Percentiles rank a stretch among this genome's conserved stretches.
Conservation (phyloP, 495 filamentous ascomycete species). For the Aspergillus mulundensis region DNA sequence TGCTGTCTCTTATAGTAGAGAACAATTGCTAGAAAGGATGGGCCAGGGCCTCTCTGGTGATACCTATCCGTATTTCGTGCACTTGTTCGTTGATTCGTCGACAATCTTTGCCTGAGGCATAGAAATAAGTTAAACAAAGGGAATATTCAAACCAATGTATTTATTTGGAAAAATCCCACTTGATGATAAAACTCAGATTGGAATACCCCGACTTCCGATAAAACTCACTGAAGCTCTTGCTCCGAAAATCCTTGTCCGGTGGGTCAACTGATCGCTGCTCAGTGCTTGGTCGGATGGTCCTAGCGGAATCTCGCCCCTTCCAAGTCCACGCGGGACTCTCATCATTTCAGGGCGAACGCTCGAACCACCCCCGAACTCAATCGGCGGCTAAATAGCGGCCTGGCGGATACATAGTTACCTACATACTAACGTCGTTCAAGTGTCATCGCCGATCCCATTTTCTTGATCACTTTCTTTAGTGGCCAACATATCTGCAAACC, state of each 20-base stretch:
- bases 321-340: no score
- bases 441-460: not conserved
- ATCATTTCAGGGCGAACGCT: slow-evolving; percentile 11
- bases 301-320: slow-evolving; percentile 18
- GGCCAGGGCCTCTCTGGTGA: no score
- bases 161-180: not conserved
- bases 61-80: no score
- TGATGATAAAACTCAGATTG: not conserved
- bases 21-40: no score
- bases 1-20: not conserved
- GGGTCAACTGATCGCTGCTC: slow-evolving; percentile 10
- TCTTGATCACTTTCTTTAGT: not conserved
- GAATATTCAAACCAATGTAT: no score
- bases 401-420: not conserved
- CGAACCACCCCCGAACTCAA: slow-evolving; percentile 17
- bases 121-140: not conserved
- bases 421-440: not conserved
- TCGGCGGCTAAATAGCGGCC: slow-evolving; percentile 12
- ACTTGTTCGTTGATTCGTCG: no score
- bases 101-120: not conserved
- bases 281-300: no score
- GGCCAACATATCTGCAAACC: not conserved
- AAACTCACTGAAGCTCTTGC: not conserved
- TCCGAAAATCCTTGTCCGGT: slow-evolving; percentile 12
- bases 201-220: not conserved